Conservation (phyloP, 192 early-diverging fungal genomes). For the Polychytrium aggregatum region DNA sequence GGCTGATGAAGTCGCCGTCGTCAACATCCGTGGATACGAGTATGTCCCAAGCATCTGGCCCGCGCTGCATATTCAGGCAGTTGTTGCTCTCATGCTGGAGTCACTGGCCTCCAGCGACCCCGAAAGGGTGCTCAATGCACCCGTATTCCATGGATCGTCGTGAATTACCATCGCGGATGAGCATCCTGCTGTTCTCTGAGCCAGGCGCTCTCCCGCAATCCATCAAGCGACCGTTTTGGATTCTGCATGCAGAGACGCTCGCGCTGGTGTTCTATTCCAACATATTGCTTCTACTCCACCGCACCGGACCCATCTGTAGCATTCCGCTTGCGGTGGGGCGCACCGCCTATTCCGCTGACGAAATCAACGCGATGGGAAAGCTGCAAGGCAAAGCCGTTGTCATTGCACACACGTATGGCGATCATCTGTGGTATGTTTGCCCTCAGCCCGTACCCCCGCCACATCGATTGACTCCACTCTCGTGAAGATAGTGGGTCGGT, state of each 20-base stretch:
- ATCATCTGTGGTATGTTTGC: conserved; percentile 61
- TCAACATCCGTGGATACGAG: conserved; percentile 25
- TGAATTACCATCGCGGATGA: too few species aligned
- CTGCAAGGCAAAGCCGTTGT: conserved; percentile 73
- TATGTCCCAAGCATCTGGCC: neutral
- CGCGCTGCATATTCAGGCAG: neutral
- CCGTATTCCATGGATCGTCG: neutral
- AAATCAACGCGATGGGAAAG: conserved; percentile 29
- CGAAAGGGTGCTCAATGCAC: neutral
- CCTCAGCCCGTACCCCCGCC: neutral
- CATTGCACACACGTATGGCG: conserved; percentile 62
- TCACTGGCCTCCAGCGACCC: neutral
- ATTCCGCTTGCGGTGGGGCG: conserved; percentile 57
- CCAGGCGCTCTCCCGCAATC: too few species aligned
- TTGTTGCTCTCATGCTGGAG: neutral
- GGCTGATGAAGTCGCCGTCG: conserved; percentile 45
- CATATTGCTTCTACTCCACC: neutral
- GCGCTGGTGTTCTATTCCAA: neutral
- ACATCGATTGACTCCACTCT: neutral
- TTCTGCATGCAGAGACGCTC: too few species aligned
- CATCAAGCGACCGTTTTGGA: too few species aligned
- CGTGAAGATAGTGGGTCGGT: conserved; percentile 44
- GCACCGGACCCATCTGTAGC: conserved; percentile 12
- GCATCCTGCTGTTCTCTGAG: too few species aligned
- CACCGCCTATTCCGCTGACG: conserved; percentile 40